Percentiles rank a stretch among this genome's conserved stretches.
Evolutionary conservation across 208 protist species (phyloP).

Genomic region (Crithidia sp.): DNA sequence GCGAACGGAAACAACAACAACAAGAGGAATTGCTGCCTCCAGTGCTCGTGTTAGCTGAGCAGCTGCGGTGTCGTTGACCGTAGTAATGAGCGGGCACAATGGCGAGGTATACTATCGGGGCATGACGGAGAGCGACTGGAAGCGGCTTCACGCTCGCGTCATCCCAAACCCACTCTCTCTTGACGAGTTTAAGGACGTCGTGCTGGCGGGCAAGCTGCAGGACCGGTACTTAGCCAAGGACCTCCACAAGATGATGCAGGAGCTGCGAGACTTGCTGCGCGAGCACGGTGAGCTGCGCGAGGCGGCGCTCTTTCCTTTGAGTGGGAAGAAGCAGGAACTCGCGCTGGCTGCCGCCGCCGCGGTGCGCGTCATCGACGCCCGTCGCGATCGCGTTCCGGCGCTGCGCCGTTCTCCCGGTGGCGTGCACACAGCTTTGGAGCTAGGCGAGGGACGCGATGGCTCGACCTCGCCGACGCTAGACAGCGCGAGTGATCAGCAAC

Average conservation of each 20-base stretch:
- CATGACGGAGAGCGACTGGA: constrained; percentile 65
- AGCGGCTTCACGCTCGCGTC: constrained; percentile 59
- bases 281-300: constrained; percentile 71
- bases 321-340: constrained; percentile 60
- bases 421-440: not conserved
- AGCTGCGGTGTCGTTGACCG: not conserved
- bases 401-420: constrained; percentile 12
- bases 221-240: constrained; percentile 64
- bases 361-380: constrained; percentile 42
- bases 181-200: constrained; percentile 52
- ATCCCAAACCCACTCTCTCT: constrained; percentile 58
- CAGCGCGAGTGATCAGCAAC: constrained; percentile 19
- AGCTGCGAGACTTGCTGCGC: constrained; percentile 69
- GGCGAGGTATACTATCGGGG: constrained; percentile 10
- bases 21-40: too few relatives aligned
- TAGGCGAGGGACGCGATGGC: constrained; percentile 4
- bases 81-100: constrained; percentile 6
- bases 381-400: constrained; percentile 13
- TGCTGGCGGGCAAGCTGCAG: constrained; percentile 52
- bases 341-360: constrained; percentile 45
- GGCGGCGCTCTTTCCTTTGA: constrained; percentile 47
- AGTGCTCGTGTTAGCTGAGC: too few relatives aligned
- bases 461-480: constrained; percentile 23
- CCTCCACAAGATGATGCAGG: constrained; percentile 71
- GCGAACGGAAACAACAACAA: too few relatives aligned